Percentiles rank a stretch among this genome's conserved stretches.
phyloP scores from a whole-genome alignment of 2,329 filamentous ascomycete genomes.

The Madurella mycetomatis region DNA sequence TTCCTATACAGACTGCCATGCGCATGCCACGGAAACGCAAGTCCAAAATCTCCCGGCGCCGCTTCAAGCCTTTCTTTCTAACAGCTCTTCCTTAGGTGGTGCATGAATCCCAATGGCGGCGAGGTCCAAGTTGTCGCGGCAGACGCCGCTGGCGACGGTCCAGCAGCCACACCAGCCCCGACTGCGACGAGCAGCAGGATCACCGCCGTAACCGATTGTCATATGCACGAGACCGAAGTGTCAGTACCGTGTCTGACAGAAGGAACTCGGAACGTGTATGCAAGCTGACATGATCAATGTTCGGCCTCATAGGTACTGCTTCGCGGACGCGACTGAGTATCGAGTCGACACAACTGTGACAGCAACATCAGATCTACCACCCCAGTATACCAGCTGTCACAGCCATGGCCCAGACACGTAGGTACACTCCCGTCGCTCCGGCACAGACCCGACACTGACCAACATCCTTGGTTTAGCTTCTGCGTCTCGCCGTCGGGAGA shows the following conservation, averaged over 20 bases:
- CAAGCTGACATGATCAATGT: neutral
- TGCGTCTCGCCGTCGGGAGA: slow-evolving; percentile 6
- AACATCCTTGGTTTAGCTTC: neutral
- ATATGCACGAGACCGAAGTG: slow-evolving; percentile 32
- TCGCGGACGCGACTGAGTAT: slow-evolving; percentile 39
- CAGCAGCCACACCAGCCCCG: neutral
- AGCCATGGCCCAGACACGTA: slow-evolving; percentile 54
- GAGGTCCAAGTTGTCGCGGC: neutral
- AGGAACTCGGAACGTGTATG: no score
- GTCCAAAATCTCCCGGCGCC: neutral
- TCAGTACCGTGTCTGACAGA: neutral
- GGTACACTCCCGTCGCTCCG: slow-evolving; percentile 23
- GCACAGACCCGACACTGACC: neutral
- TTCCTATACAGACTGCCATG: neutral
- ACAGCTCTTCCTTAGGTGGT: neutral
- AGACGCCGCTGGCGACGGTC: neutral
- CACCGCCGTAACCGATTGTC: slow-evolving; percentile 48
- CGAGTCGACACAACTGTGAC: slow-evolving; percentile 36
- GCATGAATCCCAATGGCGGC: neutral
- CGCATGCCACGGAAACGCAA: neutral
- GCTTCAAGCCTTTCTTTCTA: neutral
- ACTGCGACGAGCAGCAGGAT: neutral
- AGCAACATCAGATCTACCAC: slow-evolving; percentile 50
- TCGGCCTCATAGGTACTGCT: slow-evolving; percentile 35
- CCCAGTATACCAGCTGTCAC: slow-evolving; percentile 62